phyloP scores from a whole-genome alignment of 306 rosid species.

The Inga oerstediana region DNA sequence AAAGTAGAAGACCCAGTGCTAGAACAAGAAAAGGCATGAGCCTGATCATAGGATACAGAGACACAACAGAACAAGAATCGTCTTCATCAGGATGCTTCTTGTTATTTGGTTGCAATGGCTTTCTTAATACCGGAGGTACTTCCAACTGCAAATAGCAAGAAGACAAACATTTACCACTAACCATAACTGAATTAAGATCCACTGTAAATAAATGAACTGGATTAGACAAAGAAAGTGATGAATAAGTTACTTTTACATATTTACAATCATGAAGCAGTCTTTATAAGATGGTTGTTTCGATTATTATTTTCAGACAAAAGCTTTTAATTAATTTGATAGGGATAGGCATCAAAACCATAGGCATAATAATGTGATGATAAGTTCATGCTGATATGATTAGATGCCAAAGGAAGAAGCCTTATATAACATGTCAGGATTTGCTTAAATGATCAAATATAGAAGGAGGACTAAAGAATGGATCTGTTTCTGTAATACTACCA shows the following conservation, averaged over 20 bases:
- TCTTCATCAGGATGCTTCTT: slow-evolving; percentile 93
- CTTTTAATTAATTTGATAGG: neutral
- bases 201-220: slow-evolving; percentile 9
- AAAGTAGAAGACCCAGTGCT: slow-evolving; percentile 12
- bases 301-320: neutral
- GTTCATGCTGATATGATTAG: slow-evolving; percentile 12
- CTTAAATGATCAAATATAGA: slow-evolving; percentile 14
- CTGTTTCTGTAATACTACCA: neutral
- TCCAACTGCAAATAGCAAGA: slow-evolving; percentile 59
- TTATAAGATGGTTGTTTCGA: neutral
- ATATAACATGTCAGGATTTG: slow-evolving; percentile 4
- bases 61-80: slow-evolving; percentile 80
- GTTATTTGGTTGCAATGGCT: slow-evolving; percentile 77
- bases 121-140: slow-evolving; percentile 55
- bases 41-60: slow-evolving; percentile 68
- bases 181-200: slow-evolving; percentile 6
- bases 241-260: slow-evolving; percentile 9
- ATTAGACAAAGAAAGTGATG: slow-evolving; percentile 10
- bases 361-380: neutral
- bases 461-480: neutral
- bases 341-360: neutral
- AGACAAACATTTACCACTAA: slow-evolving; percentile 31
- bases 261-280: neutral
- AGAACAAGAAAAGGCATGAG: slow-evolving; percentile 25
- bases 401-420: slow-evolving; percentile 14